phyloP scores from a whole-genome alignment of 257 asterid species.

The Forsythia suspensa region DNA sequence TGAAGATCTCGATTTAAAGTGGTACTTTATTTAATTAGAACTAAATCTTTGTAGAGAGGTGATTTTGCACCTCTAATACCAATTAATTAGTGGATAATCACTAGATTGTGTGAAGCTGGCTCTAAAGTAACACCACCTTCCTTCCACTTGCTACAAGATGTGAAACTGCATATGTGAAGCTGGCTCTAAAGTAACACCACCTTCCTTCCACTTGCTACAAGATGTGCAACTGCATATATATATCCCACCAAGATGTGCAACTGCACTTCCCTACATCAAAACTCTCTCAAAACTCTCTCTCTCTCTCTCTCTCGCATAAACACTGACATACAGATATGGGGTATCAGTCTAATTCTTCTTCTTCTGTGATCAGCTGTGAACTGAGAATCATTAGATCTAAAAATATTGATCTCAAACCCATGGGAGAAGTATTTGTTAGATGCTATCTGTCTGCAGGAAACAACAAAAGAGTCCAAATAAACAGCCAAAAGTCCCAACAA shows the following conservation, averaged over 20 bases:
- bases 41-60: background rate
- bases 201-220: background rate
- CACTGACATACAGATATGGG: conserved; percentile 26
- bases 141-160: too few species aligned
- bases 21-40: background rate
- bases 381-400: conserved; percentile 46
- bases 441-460: conserved; percentile 53
- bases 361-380: conserved; percentile 37
- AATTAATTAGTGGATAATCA: background rate
- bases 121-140: background rate
- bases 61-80: background rate
- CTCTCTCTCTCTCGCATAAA: too few species aligned
- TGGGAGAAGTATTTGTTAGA: conserved; percentile 52
- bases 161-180: too few species aligned
- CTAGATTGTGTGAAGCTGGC: background rate
- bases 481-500: conserved; percentile 29
- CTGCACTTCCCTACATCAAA: background rate
- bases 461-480: conserved; percentile 43
- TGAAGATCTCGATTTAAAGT: background rate
- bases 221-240: background rate
- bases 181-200: background rate
- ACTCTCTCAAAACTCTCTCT: too few species aligned
- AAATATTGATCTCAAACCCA: conserved; percentile 33
- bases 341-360: conserved; percentile 1
- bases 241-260: background rate